Conservation (phyloP, 2,329 filamentous ascomycete genomes). For the Cercospora sp. region DNA sequence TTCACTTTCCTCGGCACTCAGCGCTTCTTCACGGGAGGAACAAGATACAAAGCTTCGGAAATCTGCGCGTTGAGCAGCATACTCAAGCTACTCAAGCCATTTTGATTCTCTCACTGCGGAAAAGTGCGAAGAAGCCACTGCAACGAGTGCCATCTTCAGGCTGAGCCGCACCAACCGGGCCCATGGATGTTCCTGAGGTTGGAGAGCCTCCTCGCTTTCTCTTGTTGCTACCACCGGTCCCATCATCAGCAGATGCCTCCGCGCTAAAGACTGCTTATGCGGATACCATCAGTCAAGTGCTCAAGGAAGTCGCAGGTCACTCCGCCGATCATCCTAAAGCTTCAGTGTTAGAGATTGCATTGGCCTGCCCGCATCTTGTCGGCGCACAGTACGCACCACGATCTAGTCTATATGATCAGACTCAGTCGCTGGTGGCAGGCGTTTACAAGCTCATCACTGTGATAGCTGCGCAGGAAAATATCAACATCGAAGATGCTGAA, state of each 20-base stretch:
- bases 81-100: neutral
- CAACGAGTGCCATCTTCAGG: neutral
- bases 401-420: conserved; percentile 63
- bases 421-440: conserved; percentile 72
- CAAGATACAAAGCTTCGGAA: neutral
- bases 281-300: conserved; percentile 45
- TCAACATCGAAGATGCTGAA: conserved; percentile 65
- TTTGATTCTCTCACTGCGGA: neutral
- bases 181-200: conserved; percentile 15
- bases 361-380: conserved; percentile 64
- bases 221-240: conserved; percentile 49
- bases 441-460: conserved; percentile 77
- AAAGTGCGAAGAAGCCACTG: neutral
- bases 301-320: conserved; percentile 44
- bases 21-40: neutral
- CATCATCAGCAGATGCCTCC: conserved; percentile 43
- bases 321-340: conserved; percentile 34
- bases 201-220: conserved; percentile 40
- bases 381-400: conserved; percentile 53
- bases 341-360: conserved; percentile 59
- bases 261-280: conserved; percentile 48
- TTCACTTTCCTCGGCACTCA: conserved; percentile 5
- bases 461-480: conserved; percentile 64
- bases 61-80: neutral
- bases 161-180: neutral